A percentile compares a stretch with the other conserved stretches of the same genome.
Conservation (phyloP, 2,329 filamentous ascomycete genomes). For the Stachybotrys chartarum region DNA sequence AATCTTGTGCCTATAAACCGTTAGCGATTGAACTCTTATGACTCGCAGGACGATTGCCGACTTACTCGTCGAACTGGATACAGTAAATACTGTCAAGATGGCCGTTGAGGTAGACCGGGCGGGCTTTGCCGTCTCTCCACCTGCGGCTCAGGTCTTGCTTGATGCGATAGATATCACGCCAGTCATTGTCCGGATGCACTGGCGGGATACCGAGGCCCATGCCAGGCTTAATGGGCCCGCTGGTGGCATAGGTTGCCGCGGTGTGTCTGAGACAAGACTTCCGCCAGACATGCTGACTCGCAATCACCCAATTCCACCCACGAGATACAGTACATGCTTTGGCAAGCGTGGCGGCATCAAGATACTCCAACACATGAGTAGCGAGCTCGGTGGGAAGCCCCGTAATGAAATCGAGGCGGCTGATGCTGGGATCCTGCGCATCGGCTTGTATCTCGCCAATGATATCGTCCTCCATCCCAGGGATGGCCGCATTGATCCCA, state of each 20-base stretch:
- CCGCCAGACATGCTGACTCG: slow-evolving; percentile 55
- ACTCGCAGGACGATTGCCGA: slow-evolving; percentile 8
- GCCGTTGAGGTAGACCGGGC: slow-evolving; percentile 82
- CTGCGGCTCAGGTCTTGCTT: slow-evolving; percentile 67
- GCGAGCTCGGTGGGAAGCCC: slow-evolving; percentile 50
- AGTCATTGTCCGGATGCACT: slow-evolving; percentile 60
- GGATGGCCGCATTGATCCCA: slow-evolving; percentile 47
- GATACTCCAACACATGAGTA: slow-evolving; percentile 48
- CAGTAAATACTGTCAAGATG: slow-evolving; percentile 97
- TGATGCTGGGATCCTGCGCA: slow-evolving; percentile 33
- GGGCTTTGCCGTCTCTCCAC: slow-evolving; percentile 74
- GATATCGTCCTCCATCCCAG: slow-evolving; percentile 29
- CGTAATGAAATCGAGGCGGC: slow-evolving; percentile 51
- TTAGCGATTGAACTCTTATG: slow-evolving; percentile 21
- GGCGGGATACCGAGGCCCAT: slow-evolving; percentile 50
- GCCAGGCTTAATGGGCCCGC: slow-evolving; percentile 43
- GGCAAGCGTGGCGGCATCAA: slow-evolving; percentile 46
- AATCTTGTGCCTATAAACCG: slow-evolving; percentile 66
- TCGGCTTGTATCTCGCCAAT: slow-evolving; percentile 22
- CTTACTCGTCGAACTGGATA: slow-evolving; percentile 92
- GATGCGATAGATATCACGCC: slow-evolving; percentile 77
- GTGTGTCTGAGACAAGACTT: slow-evolving; percentile 57
- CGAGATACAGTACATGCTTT: slow-evolving; percentile 43
- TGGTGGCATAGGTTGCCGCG: slow-evolving; percentile 52
- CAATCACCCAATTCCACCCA: slow-evolving; percentile 38